Base-by-base conservation (phyloP, 345 rosid genomes). In the Theobroma cacao region DNA sequence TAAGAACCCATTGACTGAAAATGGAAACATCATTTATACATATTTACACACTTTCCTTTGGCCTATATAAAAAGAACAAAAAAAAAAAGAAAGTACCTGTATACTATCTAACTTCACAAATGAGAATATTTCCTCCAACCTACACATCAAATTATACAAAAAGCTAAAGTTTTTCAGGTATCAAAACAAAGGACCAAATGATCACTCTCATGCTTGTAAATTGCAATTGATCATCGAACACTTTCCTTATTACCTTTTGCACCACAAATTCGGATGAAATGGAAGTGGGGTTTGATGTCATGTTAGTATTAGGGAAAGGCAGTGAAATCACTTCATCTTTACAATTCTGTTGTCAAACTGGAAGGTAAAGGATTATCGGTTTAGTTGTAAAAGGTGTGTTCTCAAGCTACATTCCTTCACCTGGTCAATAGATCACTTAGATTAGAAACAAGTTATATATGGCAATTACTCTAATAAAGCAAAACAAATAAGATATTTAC, bases 341-440 rank as follows among this genome's bases (percentile, higher is more conserved):
- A 87, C 76, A 79, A 66, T 78, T 82, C 12, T 58, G 83, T 65
- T 82, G 83, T 85, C 87, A 78, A 55, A 81, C 80, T 77, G 73
- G 84, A 47, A 77, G 85, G 80, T 34, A 69, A 33, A 5, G n/a
- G n/a, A n/a, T n/a, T n/a, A n/a, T n/a, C 75, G 78, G 66, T 81
- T 82, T 75, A 66, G 77, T 74, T 95, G 99, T 80, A 88, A 24
- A 24, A 81, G 69, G 74, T 91, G 94, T 17, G 95, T 85, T 84
- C 86, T 87, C 84, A 90, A 75, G 78, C 97, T 92, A 58, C 83
- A 82, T 82, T 93, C 97, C 31, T 76, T 86, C 65, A 89, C 96
- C 99, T 95, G 92, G 31, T 53, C 62, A 77, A 64, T 30, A 47
- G 17, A 63, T 58, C 10, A 66, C 4, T 62, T 34, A 24, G 72